phyloP scores from a whole-genome alignment of 768 basidiomycete genomes.

The Phylloporus arenicola region DNA sequence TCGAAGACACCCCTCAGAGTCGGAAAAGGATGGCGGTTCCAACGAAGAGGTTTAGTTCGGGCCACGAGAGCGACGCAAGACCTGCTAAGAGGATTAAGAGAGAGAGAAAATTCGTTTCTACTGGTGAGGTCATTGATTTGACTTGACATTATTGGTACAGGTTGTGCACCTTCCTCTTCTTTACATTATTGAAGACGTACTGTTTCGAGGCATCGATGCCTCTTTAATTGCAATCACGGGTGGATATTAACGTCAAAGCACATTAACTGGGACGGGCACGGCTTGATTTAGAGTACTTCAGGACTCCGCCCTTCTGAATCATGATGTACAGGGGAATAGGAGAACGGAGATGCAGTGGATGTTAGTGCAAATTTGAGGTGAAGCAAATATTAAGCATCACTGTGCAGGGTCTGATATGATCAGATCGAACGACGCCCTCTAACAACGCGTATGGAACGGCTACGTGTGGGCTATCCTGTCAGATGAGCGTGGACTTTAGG shows the following conservation, averaged over 20 bases:
- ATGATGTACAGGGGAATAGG: neutral
- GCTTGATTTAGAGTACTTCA: neutral
- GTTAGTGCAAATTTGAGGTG: neutral
- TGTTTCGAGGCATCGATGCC: neutral
- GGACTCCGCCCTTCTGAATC: neutral
- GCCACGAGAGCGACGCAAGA: neutral
- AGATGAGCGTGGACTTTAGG: conserved; percentile 4
- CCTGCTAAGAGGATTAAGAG: conserved; percentile 25
- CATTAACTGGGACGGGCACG: neutral
- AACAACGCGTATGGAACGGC: conserved; percentile 8
- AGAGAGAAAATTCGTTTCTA: conserved; percentile 13
- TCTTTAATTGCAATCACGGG: neutral
- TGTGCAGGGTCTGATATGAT: conserved; percentile 20
- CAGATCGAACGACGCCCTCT: conserved; percentile 13
- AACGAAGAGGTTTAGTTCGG: conserved; percentile 4
- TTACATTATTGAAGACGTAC: neutral
- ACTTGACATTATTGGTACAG: conserved; percentile 14
- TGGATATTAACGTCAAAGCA: conserved; percentile 1
- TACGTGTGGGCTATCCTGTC: conserved; percentile 5
- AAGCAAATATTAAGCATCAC: conserved; percentile 5
- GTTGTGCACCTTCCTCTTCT: neutral
- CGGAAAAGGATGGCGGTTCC: neutral
- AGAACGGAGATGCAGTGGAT: neutral
- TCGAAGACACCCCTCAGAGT: neutral
- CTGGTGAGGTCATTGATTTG: conserved; percentile 28